These are phyloP conservation scores for Talaromyces sp. DNA, from an alignment of 2,329 filamentous ascomycete genomes.

Conservation along the genomic window DNA sequence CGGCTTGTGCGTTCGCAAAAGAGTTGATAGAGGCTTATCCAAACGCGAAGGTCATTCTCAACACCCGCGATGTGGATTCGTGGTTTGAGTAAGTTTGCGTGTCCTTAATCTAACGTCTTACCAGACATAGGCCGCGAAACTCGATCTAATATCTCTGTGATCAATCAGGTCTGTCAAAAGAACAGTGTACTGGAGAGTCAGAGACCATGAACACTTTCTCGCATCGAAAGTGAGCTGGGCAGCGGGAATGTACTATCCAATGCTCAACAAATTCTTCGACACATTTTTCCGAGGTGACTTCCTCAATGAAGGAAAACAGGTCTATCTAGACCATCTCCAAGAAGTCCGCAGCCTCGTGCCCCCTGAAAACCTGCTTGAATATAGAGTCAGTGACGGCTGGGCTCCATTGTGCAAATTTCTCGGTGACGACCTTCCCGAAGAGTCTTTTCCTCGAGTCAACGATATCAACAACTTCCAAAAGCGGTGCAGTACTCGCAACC, in stretches of 20 bases:
- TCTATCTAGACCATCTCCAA: slow-evolving; percentile 44
- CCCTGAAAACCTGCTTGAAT: slow-evolving; percentile 45
- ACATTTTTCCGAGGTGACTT: slow-evolving; percentile 67
- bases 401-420: slow-evolving; percentile 54
- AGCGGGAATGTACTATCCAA: background rate
- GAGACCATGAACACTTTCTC: background rate
- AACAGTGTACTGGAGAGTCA: background rate
- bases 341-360: slow-evolving; percentile 21
- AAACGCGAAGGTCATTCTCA: background rate
- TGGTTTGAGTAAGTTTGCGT: background rate
- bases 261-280: slow-evolving; percentile 4
- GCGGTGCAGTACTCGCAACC: slow-evolving; percentile 51
- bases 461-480: slow-evolving; percentile 55
- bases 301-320: slow-evolving; percentile 60
- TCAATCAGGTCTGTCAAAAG: background rate
- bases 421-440: slow-evolving; percentile 49
- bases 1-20: background rate
- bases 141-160: background rate
- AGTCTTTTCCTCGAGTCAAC: slow-evolving; percentile 51
- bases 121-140: background rate
- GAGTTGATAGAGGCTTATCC: background rate
- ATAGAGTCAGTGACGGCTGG: slow-evolving; percentile 44
- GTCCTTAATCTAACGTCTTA: background rate
- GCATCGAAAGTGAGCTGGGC: background rate
- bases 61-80: background rate